Conservation (phyloP, 1,139 yeast genomes). For the Zygotorulaspora mrakii region DNA sequence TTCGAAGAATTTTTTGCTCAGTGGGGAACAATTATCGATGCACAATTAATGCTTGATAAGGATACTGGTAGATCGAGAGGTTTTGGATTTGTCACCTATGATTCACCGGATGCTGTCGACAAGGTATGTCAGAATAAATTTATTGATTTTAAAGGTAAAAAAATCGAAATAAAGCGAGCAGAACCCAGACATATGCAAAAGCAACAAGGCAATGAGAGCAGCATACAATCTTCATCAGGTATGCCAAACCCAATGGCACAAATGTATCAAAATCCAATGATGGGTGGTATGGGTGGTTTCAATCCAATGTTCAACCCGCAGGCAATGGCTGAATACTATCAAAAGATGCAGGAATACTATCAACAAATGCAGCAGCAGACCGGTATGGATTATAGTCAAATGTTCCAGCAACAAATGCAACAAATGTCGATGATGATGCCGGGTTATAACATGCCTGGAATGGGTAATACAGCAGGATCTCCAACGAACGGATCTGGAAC, state of each 20-base stretch:
- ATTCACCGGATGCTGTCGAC: constrained; percentile 93
- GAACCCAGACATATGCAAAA: constrained; percentile 77
- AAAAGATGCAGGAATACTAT: constrained; percentile 77
- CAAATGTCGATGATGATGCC: constrained; percentile 51
- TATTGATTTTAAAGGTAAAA: constrained; percentile 79
- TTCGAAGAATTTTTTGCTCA: constrained; percentile 84
- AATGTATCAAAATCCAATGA: constrained; percentile 37
- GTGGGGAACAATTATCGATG: constrained; percentile 92
- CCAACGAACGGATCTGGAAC: constrained; percentile 27
- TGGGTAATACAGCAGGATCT: constrained; percentile 31
- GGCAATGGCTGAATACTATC: constrained; percentile 86
- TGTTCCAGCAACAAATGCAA: constrained; percentile 45
- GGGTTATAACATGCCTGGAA: constrained; percentile 48
- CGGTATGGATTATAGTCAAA: constrained; percentile 38
- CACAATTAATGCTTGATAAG: constrained; percentile 95
- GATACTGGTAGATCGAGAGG: constrained; percentile 98
- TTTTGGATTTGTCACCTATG: constrained; percentile 95
- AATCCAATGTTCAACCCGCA: constrained; percentile 79
- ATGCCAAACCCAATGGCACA: constrained; percentile 23
- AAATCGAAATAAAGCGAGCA: constrained; percentile 97
- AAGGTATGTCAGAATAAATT: constrained; percentile 80
- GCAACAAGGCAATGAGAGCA: constrained; percentile 29
- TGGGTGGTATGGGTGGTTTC: constrained; percentile 54
- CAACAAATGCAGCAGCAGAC: constrained; percentile 54
- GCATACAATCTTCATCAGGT: constrained; percentile 15